These are phyloP conservation scores for Microbotryum saponariae DNA, from an alignment of 1,284 basidiomycete species.

Conservation along the genomic window DNA sequence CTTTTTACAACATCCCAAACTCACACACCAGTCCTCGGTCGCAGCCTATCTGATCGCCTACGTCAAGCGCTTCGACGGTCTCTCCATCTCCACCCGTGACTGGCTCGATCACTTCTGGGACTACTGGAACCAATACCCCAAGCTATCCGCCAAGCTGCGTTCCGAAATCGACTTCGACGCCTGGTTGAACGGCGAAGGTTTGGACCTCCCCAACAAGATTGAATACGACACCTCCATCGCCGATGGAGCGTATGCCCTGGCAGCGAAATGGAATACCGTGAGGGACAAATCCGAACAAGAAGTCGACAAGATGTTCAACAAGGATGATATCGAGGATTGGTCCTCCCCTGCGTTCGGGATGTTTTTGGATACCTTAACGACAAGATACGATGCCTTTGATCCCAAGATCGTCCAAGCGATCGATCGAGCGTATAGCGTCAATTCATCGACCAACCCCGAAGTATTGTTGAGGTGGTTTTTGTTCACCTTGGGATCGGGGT, in stretches of 20 bases:
- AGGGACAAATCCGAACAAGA: conserved; percentile 48
- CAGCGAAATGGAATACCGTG: conserved; percentile 65
- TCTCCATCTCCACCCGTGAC: conserved; percentile 76
- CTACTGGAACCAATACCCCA: conserved; percentile 58
- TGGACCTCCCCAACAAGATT: conserved; percentile 66
- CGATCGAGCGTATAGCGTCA: conserved; percentile 53
- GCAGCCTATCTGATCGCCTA: conserved; percentile 62
- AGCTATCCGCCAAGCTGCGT: conserved; percentile 5
- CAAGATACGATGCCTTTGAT: conserved; percentile 39
- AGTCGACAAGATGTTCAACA: conserved; percentile 48
- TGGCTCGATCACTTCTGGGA: conserved; percentile 78
- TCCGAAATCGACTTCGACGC: conserved; percentile 63
- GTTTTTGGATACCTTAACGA: conserved; percentile 63
- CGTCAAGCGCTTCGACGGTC: conserved; percentile 67
- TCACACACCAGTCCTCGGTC: not conserved
- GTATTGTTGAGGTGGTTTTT: conserved; percentile 21
- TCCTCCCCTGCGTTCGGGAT: conserved; percentile 57
- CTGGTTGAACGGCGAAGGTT: conserved; percentile 35
- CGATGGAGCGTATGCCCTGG: conserved; percentile 54
- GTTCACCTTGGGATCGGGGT: conserved; percentile 50
- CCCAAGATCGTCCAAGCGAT: conserved; percentile 55
- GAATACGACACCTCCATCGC: conserved; percentile 78
- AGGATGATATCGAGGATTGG: conserved; percentile 53
- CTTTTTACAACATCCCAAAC: not conserved
- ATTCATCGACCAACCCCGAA: conserved; percentile 57